Conservation (phyloP, 1,284 basidiomycete genomes). For the Somion occarium region DNA sequence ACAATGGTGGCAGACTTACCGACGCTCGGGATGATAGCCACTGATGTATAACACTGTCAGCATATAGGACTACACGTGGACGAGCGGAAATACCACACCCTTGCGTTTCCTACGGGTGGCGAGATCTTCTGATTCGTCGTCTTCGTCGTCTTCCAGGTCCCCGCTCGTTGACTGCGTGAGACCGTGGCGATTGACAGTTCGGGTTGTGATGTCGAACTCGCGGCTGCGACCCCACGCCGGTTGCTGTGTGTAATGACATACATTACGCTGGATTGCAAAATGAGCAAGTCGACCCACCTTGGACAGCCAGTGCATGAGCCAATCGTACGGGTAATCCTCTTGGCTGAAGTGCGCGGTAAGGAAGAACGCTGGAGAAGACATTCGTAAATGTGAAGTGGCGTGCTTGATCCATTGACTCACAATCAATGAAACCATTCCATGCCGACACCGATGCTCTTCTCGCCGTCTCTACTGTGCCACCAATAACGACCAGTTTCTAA, state of each 20-base stretch:
- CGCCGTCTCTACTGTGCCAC: conserved; percentile 29
- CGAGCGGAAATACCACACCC: conserved; percentile 40
- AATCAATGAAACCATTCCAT: conserved; percentile 84
- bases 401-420: conserved; percentile 38
- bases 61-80: conserved; percentile 14
- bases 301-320: conserved; percentile 82
- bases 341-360: conserved; percentile 81
- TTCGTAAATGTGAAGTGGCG: conserved; percentile 4
- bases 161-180: conserved; percentile 64
- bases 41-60: conserved; percentile 17
- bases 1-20: conserved; percentile 16
- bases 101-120: conserved; percentile 63
- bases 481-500: conserved; percentile 30
- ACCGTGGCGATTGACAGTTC: conserved; percentile 55
- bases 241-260: conserved; percentile 45
- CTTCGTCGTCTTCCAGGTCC: conserved; percentile 74
- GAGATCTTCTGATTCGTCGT: conserved; percentile 43
- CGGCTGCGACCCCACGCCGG: conserved; percentile 79
- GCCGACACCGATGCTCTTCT: conserved; percentile 58
- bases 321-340: conserved; percentile 82
- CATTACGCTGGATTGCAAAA: conserved; percentile 8
- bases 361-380: conserved; percentile 61
- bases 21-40: conserved; percentile 29
- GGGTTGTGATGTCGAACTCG: conserved; percentile 83
- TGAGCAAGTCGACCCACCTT: conserved; percentile 43